These are phyloP conservation scores for Parastagonospora nodorum DNA, from an alignment of 2,329 filamentous ascomycete species.

Conservation along the genomic window DNA sequence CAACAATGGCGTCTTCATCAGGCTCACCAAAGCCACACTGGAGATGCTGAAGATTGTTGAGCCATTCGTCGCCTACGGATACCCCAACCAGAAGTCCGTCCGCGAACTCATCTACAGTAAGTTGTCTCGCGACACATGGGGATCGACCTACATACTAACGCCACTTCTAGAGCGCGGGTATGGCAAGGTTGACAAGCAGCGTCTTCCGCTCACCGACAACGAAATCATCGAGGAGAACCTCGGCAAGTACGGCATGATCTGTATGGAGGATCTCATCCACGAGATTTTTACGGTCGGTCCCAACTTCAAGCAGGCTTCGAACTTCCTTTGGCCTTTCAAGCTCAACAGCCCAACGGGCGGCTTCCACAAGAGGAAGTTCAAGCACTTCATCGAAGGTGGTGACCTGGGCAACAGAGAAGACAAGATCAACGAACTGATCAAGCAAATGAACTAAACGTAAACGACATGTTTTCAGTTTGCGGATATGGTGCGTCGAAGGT, in stretches of 20 bases:
- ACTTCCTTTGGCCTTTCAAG: conserved; percentile 99
- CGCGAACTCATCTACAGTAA: conserved; percentile 99
- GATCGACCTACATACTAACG: conserved; percentile 10
- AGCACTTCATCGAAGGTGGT: conserved; percentile 98
- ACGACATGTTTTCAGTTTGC: not conserved
- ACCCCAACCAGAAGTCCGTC: conserved; percentile 98
- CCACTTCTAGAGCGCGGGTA: conserved; percentile 73
- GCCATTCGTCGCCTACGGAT: conserved; percentile 98
- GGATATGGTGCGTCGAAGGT: conserved; percentile 11
- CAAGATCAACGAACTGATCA: conserved; percentile 93
- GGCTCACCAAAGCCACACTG: conserved; percentile 92
- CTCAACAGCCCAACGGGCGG: conserved; percentile 97
- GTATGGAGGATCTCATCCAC: conserved; percentile 98
- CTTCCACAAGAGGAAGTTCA: conserved; percentile 97
- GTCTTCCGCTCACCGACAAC: conserved; percentile 95
- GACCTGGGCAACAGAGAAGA: conserved; percentile 99
- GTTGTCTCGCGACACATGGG: conserved; percentile 70
- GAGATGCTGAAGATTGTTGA: conserved; percentile 99
- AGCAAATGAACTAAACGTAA: conserved; percentile 94
- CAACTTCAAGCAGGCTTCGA: conserved; percentile 97
- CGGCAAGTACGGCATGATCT: conserved; percentile 97
- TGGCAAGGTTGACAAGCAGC: conserved; percentile 98
- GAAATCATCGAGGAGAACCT: conserved; percentile 95
- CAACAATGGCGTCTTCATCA: conserved; percentile 99
- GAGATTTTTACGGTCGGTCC: conserved; percentile 96